These are phyloP conservation scores for Phlebiopsis gigantea DNA, from an alignment of 768 basidiomycete species.

Conservation along the genomic window DNA sequence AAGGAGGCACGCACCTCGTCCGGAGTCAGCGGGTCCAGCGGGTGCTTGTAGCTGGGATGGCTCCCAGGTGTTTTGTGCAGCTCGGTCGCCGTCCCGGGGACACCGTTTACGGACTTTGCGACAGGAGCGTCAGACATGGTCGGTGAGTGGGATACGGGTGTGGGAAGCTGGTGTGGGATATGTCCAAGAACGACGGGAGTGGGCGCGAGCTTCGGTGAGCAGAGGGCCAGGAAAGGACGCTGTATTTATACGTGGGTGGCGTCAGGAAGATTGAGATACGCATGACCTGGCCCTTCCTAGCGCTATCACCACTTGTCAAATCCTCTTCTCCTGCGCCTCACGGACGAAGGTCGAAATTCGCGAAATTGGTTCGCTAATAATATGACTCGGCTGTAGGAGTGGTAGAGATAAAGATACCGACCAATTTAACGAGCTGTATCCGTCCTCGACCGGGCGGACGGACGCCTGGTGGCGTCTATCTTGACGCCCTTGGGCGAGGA, in stretches of 20 bases:
- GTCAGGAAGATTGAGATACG: background rate
- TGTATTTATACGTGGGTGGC: slow-evolving; percentile 5
- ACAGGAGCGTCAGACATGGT: slow-evolving; percentile 16
- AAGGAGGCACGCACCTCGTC: slow-evolving; percentile 23
- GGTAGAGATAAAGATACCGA: background rate
- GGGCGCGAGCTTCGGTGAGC: background rate
- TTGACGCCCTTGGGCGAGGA: no score
- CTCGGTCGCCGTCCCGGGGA: slow-evolving; percentile 21
- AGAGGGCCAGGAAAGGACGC: background rate
- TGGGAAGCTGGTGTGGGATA: background rate
- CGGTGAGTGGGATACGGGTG: background rate
- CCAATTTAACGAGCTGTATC: background rate
- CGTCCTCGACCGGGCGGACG: no score
- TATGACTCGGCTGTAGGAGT: background rate
- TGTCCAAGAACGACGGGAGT: background rate
- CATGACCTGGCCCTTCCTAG: slow-evolving; percentile 7
- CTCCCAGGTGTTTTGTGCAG: slow-evolving; percentile 12
- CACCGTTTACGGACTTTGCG: slow-evolving; percentile 8
- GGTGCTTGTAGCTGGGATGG: slow-evolving; percentile 21
- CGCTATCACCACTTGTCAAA: slow-evolving; percentile 6
- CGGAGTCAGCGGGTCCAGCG: slow-evolving; percentile 29
- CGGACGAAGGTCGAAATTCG: background rate
- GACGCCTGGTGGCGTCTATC: slow-evolving; percentile 1
- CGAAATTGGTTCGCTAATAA: background rate
- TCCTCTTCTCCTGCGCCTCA: background rate